Evolutionary conservation across 768 basidiomycete species (phyloP).

Genomic region (Tulasnella sp.): DNA sequence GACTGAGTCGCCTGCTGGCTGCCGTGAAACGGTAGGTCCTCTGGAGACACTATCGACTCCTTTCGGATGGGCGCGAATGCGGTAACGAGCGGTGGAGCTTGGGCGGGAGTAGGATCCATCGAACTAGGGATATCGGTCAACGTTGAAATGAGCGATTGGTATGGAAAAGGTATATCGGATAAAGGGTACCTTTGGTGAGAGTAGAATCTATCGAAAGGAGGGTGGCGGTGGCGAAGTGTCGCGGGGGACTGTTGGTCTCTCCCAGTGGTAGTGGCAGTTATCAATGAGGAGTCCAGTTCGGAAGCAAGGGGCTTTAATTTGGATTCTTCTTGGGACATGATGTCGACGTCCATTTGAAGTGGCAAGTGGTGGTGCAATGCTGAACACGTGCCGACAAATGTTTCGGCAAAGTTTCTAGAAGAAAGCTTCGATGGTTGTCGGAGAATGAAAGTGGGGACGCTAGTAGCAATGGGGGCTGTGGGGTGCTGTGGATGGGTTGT

Average conservation of each 20-base stretch:
- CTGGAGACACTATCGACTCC: not conserved
- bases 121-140: not conserved
- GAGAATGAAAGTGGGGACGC: not conserved
- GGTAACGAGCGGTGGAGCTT: not conserved
- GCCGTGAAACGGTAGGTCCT: not conserved
- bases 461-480: not conserved
- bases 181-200: not conserved
- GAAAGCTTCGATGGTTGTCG: not conserved
- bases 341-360: slow-evolving; percentile 9
- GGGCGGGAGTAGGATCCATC: not conserved
- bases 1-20: not conserved
- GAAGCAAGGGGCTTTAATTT: slow-evolving; percentile 6
- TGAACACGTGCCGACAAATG: not conserved
- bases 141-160: not conserved
- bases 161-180: not conserved
- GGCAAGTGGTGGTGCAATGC: slow-evolving; percentile 1
- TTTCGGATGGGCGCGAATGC: not conserved
- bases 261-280: not conserved
- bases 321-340: slow-evolving; percentile 6
- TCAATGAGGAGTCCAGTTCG: slow-evolving; percentile 5
- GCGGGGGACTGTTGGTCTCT: not conserved
- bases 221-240: not conserved
- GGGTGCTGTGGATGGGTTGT: not conserved
- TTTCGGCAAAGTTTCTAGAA: not conserved
- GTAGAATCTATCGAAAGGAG: not conserved